These are phyloP conservation scores for Epichloe scottii DNA, from an alignment of 2,329 filamentous ascomycete species.

Conservation along the genomic window DNA sequence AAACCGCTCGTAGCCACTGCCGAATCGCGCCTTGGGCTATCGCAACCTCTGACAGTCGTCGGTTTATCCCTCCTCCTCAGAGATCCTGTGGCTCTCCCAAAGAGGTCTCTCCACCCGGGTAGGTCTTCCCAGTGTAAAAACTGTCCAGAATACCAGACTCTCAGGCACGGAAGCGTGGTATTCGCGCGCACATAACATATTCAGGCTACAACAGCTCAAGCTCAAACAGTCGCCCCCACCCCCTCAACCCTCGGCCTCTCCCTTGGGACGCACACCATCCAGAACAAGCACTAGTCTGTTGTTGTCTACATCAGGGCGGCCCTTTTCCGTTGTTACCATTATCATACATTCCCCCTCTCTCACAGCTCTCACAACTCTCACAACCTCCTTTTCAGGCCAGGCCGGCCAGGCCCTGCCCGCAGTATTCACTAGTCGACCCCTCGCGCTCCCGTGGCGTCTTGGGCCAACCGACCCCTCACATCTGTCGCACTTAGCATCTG, in stretches of 20 bases:
- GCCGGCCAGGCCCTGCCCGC: background rate
- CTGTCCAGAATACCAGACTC: background rate
- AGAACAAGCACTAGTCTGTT: background rate
- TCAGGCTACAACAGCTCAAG: conserved; percentile 15
- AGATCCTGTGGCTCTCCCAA: background rate
- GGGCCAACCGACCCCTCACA: conserved; percentile 9
- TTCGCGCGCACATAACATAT: background rate
- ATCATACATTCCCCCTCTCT: background rate
- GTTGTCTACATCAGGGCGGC: background rate
- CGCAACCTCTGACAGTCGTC: background rate
- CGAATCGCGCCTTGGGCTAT: background rate
- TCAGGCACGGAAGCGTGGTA: background rate
- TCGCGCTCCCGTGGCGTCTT: conserved; percentile 6
- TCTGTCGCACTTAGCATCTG: conserved; percentile 8
- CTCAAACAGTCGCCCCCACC: background rate
- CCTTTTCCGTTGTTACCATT: background rate
- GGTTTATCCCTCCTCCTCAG: background rate
- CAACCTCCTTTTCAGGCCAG: background rate
- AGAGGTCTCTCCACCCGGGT: background rate
- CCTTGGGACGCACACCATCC: background rate
- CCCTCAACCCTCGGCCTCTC: background rate
- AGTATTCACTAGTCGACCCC: conserved; percentile 1
- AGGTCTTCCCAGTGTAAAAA: background rate
- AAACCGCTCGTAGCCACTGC: conserved; percentile 1
- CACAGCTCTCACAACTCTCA: background rate